phyloP scores from a whole-genome alignment of 2,329 filamentous ascomycete genomes.

The Talaromyces sp. region DNA sequence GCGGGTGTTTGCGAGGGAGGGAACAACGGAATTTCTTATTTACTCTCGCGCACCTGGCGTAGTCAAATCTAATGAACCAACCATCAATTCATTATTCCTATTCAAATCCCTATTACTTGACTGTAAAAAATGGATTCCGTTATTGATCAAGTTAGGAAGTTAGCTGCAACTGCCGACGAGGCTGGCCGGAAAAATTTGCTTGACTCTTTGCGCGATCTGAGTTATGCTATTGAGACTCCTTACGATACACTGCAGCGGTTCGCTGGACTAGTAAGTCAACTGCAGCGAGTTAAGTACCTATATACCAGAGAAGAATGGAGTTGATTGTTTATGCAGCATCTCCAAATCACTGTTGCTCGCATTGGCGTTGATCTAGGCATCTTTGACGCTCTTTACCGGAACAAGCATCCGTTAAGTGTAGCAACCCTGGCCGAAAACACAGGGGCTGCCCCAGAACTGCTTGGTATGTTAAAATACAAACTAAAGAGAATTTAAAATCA shows the following conservation, averaged over 20 bases:
- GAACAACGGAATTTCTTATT: too few species aligned
- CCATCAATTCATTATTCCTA: neutral
- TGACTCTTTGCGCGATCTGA: too few species aligned
- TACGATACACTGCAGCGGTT: too few species aligned
- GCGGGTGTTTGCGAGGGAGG: too few species aligned
- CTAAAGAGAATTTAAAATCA: too few species aligned
- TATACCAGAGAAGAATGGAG: too few species aligned
- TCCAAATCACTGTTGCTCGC: neutral
- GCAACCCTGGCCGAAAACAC: conserved; percentile 16
- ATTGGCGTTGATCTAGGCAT: neutral
- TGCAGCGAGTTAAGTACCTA: too few species aligned
- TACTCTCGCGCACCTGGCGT: neutral
- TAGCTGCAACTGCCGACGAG: conserved; percentile 10
- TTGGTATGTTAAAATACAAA: conserved; percentile 1
- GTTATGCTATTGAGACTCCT: too few species aligned
- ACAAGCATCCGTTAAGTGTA: conserved; percentile 18
- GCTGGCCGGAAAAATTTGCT: too few species aligned
- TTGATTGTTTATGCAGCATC: neutral
- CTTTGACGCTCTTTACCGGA: neutral
- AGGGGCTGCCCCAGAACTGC: conserved; percentile 5
- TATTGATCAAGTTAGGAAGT: conserved; percentile 17
- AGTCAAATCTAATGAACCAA: neutral
- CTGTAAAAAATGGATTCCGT: neutral
- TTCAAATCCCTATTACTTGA: neutral
- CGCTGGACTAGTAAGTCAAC: too few species aligned